phyloP scores from a whole-genome alignment of 2,329 filamentous ascomycete genomes.

The Hypoxylon sp. region DNA sequence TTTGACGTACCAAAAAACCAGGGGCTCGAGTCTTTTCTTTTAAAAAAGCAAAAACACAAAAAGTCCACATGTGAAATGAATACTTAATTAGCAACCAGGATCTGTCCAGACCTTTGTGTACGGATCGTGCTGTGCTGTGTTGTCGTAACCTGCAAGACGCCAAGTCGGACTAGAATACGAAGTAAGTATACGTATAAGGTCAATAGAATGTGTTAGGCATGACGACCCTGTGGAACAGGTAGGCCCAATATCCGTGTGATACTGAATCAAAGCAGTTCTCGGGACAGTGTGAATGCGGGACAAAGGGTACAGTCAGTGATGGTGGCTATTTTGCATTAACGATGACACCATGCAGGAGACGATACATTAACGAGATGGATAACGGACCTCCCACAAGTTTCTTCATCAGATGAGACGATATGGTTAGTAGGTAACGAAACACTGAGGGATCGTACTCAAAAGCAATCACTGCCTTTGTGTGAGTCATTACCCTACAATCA shows the following conservation, averaged over 20 bases:
- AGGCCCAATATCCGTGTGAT: slow-evolving; percentile 34
- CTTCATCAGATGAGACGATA: not conserved
- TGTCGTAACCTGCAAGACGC: slow-evolving; percentile 41
- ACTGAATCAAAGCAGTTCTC: slow-evolving; percentile 33
- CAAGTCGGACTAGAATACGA: slow-evolving; percentile 44
- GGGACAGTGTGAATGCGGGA: slow-evolving; percentile 39
- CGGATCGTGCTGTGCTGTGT: slow-evolving; percentile 24
- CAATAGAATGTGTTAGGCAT: slow-evolving; percentile 31
- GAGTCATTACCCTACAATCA: slow-evolving; percentile 16
- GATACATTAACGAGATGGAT: slow-evolving; percentile 2
- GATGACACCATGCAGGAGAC: slow-evolving; percentile 8
- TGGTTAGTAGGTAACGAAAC: not conserved
- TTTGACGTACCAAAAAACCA: slow-evolving; percentile 7
- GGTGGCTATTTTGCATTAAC: slow-evolving; percentile 18
- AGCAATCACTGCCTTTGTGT: slow-evolving; percentile 13
- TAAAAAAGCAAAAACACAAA: slow-evolving; percentile 4
- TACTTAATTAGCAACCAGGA: slow-evolving; percentile 7
- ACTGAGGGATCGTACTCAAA: slow-evolving; percentile 2
- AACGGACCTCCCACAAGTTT: not conserved
- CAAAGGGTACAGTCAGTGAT: slow-evolving; percentile 36
- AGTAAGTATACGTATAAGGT: slow-evolving; percentile 35
- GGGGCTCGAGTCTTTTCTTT: slow-evolving; percentile 7
- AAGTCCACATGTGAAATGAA: slow-evolving; percentile 32
- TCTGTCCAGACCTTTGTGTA: slow-evolving; percentile 29
- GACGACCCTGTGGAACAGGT: slow-evolving; percentile 35